Evolutionary conservation across 2,329 filamentous ascomycete species (phyloP), one percentile per base, ranked within the genome.

Genomic region (Chaetomiaceae sp.): DNA sequence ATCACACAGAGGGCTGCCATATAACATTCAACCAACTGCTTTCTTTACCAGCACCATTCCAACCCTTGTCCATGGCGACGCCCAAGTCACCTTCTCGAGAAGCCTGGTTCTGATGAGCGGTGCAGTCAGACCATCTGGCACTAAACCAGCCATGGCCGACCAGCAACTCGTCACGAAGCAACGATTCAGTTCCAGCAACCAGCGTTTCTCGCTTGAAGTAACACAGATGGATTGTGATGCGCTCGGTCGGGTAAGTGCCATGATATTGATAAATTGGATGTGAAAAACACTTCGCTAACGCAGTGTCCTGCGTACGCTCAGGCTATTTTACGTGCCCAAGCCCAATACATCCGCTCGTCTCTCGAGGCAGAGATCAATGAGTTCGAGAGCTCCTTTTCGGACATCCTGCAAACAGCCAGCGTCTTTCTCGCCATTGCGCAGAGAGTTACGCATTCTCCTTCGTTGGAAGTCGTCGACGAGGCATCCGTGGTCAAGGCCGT

Each of bases 311-410:
- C 11, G 3, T 6, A 8, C 15, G 17, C 36, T 27, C 18, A 51
- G 49, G 41, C 20, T 15, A 34, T 51, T 32, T 20, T 51, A 19
- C 42, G 40, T 12, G 10, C 48, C 9, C 50, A 52, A 29, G 44
- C 48, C 14, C 37, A 37, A 17, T 19, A 50, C n/a, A 45, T 47
- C 20, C 51, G 51, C 20, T 27, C 42, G 6, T 11, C 27, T 14
- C 27, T 53, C 27, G 33, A 27, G 6, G 20, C 19, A 6, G 49
- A 48, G 38, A 53, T 53, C 30, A 17, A 49, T 12, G 43, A 45
- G 5, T 49, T 53, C 18, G 49, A 49, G 38, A 26, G 19, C 6
- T 24, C 14, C 26, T 51, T 53, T 26, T 33, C 42, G 12, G 37
- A 45, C 11, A 38, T 53, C n/a, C 29, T 51, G 27, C 37, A 51